Conservation (phyloP, 331 rosid genomes). For the Dryas integrifolia region DNA sequence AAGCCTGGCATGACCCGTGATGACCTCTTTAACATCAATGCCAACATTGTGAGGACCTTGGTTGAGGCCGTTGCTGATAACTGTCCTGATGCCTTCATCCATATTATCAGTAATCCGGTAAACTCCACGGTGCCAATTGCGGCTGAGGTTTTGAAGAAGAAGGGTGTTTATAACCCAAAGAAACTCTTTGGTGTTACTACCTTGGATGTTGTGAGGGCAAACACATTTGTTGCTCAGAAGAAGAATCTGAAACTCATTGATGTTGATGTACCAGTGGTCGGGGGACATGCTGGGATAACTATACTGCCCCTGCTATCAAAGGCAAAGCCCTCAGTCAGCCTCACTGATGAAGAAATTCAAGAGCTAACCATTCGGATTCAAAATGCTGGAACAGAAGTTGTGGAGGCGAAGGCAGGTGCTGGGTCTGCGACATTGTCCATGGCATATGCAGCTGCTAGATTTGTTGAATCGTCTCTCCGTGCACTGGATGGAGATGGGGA, state of each 20-base stretch:
- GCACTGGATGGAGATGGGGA: slow-evolving; percentile 92
- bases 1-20: slow-evolving; percentile 98
- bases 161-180: slow-evolving; percentile 82
- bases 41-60: slow-evolving; percentile 73
- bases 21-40: slow-evolving; percentile 88
- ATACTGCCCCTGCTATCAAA: slow-evolving; percentile 78
- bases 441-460: slow-evolving; percentile 99
- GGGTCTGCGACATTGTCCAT: slow-evolving; percentile 97
- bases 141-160: slow-evolving; percentile 65
- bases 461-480: slow-evolving; percentile 93
- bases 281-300: slow-evolving; percentile 93
- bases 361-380: slow-evolving; percentile 74
- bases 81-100: slow-evolving; percentile 81
- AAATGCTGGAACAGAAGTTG: slow-evolving; percentile 89
- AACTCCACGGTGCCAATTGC: slow-evolving; percentile 94
- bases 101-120: slow-evolving; percentile 74
- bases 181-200: slow-evolving; percentile 85
- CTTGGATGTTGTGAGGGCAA: slow-evolving; percentile 91
- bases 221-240: slow-evolving; percentile 81
- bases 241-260: slow-evolving; percentile 79
- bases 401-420: slow-evolving; percentile 92
- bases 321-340: slow-evolving; percentile 66
- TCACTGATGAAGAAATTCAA: slow-evolving; percentile 63
- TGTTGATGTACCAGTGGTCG: slow-evolving; percentile 84
- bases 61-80: slow-evolving; percentile 77